Percentiles rank a stretch among this genome's conserved stretches.
phyloP scores from a whole-genome alignment of 768 basidiomycete genomes.

The Pleurotus salmoneostramineus region DNA sequence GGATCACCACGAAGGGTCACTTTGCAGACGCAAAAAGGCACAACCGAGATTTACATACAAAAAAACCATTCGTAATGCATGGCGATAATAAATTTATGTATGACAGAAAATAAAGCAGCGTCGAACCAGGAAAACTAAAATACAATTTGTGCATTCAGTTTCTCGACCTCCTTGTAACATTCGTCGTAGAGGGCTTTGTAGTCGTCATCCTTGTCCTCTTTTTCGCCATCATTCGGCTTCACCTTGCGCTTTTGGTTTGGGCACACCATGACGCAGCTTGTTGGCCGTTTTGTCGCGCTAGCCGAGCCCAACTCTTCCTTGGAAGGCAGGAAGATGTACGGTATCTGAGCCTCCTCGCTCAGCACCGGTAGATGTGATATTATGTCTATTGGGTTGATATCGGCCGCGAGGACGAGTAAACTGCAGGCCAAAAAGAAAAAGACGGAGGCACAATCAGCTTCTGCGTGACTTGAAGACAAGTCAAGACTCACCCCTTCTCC shows the following conservation, averaged over 20 bases:
- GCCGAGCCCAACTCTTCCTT: slow-evolving; percentile 96
- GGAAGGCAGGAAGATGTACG: slow-evolving; percentile 85
- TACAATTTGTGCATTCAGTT: slow-evolving; percentile 66
- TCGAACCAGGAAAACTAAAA: slow-evolving; percentile 36
- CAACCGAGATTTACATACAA: neutral
- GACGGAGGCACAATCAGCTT: neutral
- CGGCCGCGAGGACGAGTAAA: slow-evolving; percentile 88
- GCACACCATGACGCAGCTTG: slow-evolving; percentile 95
- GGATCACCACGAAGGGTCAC: neutral
- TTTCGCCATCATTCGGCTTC: slow-evolving; percentile 56
- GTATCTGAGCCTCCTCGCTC: slow-evolving; percentile 89
- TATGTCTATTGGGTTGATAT: slow-evolving; percentile 98
- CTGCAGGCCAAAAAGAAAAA: slow-evolving; percentile 31
- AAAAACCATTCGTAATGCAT: neutral
- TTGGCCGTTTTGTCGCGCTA: slow-evolving; percentile 96
- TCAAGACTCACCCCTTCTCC: slow-evolving; percentile 78
- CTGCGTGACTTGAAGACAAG: neutral
- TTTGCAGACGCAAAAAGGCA: slow-evolving; percentile 3
- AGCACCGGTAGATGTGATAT: slow-evolving; percentile 95
- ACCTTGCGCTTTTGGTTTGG: slow-evolving; percentile 72
- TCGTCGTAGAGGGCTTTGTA: slow-evolving; percentile 86
- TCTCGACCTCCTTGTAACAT: slow-evolving; percentile 80
- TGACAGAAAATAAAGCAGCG: neutral
- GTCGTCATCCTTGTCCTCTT: slow-evolving; percentile 72
- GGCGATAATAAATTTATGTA: neutral